Base-by-base conservation (phyloP, 176 grass and related monocot species). In the Phoenix dactylifera region DNA sequence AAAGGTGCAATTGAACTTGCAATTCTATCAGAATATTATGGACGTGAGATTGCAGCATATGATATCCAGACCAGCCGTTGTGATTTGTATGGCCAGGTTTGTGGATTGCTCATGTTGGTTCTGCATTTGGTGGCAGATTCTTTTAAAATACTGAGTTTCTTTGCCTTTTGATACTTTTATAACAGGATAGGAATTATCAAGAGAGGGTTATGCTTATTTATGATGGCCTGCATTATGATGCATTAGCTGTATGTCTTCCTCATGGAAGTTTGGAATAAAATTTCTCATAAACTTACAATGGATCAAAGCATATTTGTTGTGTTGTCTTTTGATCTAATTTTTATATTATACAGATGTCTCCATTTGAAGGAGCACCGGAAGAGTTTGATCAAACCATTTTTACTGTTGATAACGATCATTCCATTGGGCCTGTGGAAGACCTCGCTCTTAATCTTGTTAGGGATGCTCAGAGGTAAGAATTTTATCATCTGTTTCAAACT, bases 341-440 rank as follows among this genome's bases (percentile, higher is more conserved):
- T 29, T 22, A 9, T 35, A 66, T 12, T 64, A 65, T 19, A 29
- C 81, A 97, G 93, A 78, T 88, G 84, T 82, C 92, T 22, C 92
- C 93, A 63, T 73, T 69, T 88, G 93, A 97, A 56, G 75, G 69
- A 60, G 87, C 93, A 60, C 78, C 93, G 9, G 93, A 97, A 77
- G 93, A 91, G 70, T 97, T 91, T 68, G 93, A 97, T 74, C 93
- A 88, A 67, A 97, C 93, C 4, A 82, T 97, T 57, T 97, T 91
- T 73, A 59, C 76, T 63, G 80, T 97, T 24, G 65, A 69, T 57
- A 59, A 60, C 49, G 72, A 85, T 12, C 73, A 72, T 30, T 97
- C 87, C 25, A 83, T 88, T 80, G 93, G 84, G 50, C 73, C 61
- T 57, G 76, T 67, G 66, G 92, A 97, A 72, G 66, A 68, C 52